These are phyloP conservation scores for Diutina scorzettiae DNA, from an alignment of 1,139 yeast species.

Conservation along the genomic window DNA sequence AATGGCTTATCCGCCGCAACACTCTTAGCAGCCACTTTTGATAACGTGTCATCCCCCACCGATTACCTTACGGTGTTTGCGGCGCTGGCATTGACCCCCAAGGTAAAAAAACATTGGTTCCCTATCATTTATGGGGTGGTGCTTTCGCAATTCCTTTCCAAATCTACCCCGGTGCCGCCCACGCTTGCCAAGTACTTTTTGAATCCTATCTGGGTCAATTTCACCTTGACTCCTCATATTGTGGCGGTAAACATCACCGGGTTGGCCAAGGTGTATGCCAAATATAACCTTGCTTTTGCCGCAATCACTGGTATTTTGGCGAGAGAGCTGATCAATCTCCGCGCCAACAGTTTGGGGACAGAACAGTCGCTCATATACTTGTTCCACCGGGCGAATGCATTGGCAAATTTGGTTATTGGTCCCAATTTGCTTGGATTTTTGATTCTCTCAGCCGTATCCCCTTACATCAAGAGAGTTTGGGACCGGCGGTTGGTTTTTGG, in stretches of 20 bases:
- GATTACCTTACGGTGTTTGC: constrained; percentile 3
- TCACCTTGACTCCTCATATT: background rate
- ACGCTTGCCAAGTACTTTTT: background rate
- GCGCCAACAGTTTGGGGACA: background rate
- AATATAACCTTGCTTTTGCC: background rate
- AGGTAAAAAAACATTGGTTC: background rate
- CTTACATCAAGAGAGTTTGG: background rate
- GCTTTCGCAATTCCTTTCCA: background rate
- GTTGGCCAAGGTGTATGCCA: background rate
- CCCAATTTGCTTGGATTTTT: constrained; percentile 1
- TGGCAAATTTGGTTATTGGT: constrained; percentile 1
- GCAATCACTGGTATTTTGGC: background rate
- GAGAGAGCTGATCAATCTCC: background rate
- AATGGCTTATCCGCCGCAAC: background rate
- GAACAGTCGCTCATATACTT: background rate
- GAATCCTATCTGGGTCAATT: constrained; percentile 1
- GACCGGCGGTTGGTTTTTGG: background rate
- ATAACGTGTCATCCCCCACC: background rate
- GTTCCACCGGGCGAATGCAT: background rate
- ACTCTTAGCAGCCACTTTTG: constrained; percentile 1
- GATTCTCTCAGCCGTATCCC: background rate
- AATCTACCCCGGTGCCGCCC: background rate
- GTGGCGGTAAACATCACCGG: background rate
- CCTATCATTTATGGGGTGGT: constrained; percentile 3
- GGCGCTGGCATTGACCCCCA: constrained; percentile 5